Evolutionary conservation across 2,329 filamentous ascomycete species (phyloP).

Genomic region (Ophiocordyceps camponoti-rufipedis): DNA sequence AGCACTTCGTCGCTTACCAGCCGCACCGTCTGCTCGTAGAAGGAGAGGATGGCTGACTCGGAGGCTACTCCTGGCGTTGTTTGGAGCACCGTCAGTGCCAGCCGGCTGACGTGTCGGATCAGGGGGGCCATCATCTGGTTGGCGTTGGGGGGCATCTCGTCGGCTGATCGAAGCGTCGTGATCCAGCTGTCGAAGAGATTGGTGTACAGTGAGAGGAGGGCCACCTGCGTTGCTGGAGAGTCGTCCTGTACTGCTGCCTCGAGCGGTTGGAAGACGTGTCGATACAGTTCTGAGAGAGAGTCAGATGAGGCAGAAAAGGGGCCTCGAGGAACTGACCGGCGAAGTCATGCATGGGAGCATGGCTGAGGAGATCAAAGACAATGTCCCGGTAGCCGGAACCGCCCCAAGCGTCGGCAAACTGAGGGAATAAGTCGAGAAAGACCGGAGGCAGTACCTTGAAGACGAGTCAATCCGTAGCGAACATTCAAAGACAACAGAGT

Average conservation of each 20-base stretch:
- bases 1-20: slow-evolving; percentile 33
- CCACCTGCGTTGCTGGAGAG: slow-evolving; percentile 31
- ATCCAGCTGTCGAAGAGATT: slow-evolving; percentile 44
- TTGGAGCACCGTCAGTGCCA: slow-evolving; percentile 43
- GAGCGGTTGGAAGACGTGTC: slow-evolving; percentile 28
- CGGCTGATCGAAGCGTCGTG: slow-evolving; percentile 21
- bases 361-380: slow-evolving; percentile 40
- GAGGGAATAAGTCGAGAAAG: slow-evolving; percentile 28
- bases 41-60: slow-evolving; percentile 44
- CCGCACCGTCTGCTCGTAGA: slow-evolving; percentile 45
- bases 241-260: slow-evolving; percentile 32
- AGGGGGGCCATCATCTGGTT: slow-evolving; percentile 21
- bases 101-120: slow-evolving; percentile 29
- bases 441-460: slow-evolving; percentile 26
- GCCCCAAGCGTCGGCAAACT: slow-evolving; percentile 43
- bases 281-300: slow-evolving; percentile 25
- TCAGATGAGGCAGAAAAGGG: not conserved
- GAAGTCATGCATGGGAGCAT: slow-evolving; percentile 35
- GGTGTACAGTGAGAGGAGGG: slow-evolving; percentile 50
- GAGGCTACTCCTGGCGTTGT: slow-evolving; percentile 22
- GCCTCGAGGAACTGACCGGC: slow-evolving; percentile 21
- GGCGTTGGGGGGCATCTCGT: slow-evolving; percentile 16
- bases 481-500: not conserved
- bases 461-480: not conserved
- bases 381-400: slow-evolving; percentile 32